These are phyloP conservation scores for Saccharomyces hybrid DNA, from an alignment of 1,139 yeast species.

Conservation along the genomic window DNA sequence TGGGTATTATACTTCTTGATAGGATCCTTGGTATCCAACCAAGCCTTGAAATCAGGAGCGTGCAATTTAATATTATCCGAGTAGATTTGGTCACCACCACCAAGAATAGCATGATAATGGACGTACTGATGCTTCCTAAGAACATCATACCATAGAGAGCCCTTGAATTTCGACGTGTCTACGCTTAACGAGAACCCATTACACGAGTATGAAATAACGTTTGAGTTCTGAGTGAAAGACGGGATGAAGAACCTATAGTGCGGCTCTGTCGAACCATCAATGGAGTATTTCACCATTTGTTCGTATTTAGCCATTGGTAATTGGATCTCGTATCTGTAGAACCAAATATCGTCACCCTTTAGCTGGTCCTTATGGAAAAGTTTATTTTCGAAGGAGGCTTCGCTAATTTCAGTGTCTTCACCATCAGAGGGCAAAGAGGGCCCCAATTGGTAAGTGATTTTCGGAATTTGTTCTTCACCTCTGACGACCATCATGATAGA, in stretches of 20 bases:
- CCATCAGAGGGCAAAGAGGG: too few species aligned
- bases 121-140: slow-evolving; percentile 50
- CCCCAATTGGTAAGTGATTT: too few species aligned
- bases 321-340: too few species aligned
- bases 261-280: slow-evolving; percentile 22
- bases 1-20: slow-evolving; percentile 38
- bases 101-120: slow-evolving; percentile 89
- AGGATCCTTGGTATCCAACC: slow-evolving; percentile 53
- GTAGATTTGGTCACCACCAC: slow-evolving; percentile 91
- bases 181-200: slow-evolving; percentile 84
- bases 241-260: slow-evolving; percentile 35
- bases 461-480: too few species aligned
- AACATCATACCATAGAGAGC: slow-evolving; percentile 83
- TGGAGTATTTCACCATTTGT: too few species aligned
- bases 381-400: too few species aligned
- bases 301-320: too few species aligned
- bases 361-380: too few species aligned
- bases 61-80: slow-evolving; percentile 70
- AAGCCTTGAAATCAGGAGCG: slow-evolving; percentile 47
- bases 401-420: too few species aligned
- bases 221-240: slow-evolving; percentile 38
- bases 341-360: too few species aligned
- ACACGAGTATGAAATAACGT: slow-evolving; percentile 75
- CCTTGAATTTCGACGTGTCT: slow-evolving; percentile 57
- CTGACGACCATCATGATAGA: too few species aligned